Base-by-base conservation (phyloP, 163 green algal species). In the Prototheca wickerhamii region DNA sequence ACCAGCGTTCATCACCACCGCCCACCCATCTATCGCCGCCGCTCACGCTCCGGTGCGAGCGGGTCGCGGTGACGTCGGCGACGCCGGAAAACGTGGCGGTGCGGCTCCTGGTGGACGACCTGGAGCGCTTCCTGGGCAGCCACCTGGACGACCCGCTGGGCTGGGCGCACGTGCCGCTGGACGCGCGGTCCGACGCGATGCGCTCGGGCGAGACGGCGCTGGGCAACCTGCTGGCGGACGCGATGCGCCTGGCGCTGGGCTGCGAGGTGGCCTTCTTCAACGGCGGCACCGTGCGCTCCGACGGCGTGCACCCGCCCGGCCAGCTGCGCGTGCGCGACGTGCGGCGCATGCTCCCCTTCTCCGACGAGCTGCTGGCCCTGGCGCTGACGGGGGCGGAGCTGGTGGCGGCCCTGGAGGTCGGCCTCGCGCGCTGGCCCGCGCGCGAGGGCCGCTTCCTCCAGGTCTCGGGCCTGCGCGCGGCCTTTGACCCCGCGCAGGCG, bases 391-490 rank as follows among this genome's bases (percentile, higher is more conserved):
- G 79, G 0, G 34, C 40, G 21, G 73, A 87, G 57, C 55, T 92
- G 49, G 55, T 91, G 26, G 43, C 29, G 3, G 80, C 70, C 20
- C 70, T 92, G 53, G 85, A 92, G 70, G 90, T 85, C 31, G 72
- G 77, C 3, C 85, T 92, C 6, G 74, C 61, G n/a, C 34, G 64
- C 42, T 84, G 64, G 53, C 85, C 85, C 6, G 75, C 71, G 60
- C 68, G 82, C 30, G 85, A 92, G 68, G 85, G 85, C 4, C 72
- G 85, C 49, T 92, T 92, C 61, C 70, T 82, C 37, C 85, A 91
- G 75, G 72, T 88, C 29, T 80, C 72, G 5, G 85, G 83, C 35
- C 35, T 92, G 10, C 54, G 60, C 21, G 91, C 90, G 65, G 61
- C 56, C 3, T 92, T 86, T 64, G 82, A 92, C 59, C 58, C 81